Evolutionary conservation across 805 yeast species (phyloP).

Genomic region (Hanseniaspora taiwanica): DNA sequence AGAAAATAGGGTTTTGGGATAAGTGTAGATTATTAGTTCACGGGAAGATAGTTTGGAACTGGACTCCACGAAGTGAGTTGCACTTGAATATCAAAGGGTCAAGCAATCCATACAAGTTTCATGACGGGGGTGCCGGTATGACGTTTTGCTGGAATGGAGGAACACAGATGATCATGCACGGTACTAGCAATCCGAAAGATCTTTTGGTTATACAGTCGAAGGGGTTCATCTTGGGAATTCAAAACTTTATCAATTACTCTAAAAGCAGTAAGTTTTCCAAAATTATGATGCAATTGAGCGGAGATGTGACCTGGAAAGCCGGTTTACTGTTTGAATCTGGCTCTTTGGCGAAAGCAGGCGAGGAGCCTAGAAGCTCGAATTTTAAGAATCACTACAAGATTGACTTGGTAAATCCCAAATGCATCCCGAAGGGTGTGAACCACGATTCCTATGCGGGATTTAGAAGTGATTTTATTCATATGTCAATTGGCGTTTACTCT

Average conservation of each 20-base stretch:
- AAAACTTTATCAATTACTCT: conserved; percentile 23
- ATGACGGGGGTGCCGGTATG: conserved; percentile 49
- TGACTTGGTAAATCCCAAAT: conserved; percentile 42
- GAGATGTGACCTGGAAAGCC: conserved; percentile 62
- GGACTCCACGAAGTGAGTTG: conserved; percentile 35
- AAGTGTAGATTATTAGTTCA: conserved; percentile 43
- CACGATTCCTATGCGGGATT: conserved; percentile 53
- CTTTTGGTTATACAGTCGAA: conserved; percentile 42
- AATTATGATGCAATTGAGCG: conserved; percentile 46
- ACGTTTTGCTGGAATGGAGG: conserved; percentile 52
- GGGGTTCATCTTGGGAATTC: conserved; percentile 43
- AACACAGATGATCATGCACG: conserved; percentile 37
- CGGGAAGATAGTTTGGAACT: conserved; percentile 35
- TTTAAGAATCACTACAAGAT: conserved; percentile 55
- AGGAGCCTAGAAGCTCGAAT: conserved; percentile 30
- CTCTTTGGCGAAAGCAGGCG: conserved; percentile 22
- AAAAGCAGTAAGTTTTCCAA: conserved; percentile 24
- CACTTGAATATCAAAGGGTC: conserved; percentile 53
- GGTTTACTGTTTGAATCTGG: conserved; percentile 68
- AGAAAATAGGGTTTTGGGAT: conserved; percentile 62
- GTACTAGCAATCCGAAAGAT: conserved; percentile 34
- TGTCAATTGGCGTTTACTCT: conserved; percentile 30
- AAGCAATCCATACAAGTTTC: conserved; percentile 40
- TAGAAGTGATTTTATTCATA: conserved; percentile 51
- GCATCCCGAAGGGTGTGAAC: conserved; percentile 19